A percentile compares a stretch with the other conserved stretches of the same genome.
Conservation (phyloP, 129 eudicot species). For the Helianthus tuberosus region DNA sequence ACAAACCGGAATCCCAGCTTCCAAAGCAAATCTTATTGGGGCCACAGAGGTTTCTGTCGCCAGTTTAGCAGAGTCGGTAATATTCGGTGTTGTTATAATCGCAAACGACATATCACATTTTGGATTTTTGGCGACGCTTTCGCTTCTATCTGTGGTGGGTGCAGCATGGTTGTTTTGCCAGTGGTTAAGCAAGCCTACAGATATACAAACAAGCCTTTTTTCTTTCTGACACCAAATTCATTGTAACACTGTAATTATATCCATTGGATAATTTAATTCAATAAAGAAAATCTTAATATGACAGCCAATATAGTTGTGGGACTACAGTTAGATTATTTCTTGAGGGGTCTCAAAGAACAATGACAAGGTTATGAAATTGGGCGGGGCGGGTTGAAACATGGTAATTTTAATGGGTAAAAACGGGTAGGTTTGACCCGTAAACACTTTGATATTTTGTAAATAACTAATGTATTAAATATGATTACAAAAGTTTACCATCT, state of each 20-base stretch:
- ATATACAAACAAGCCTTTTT: slow-evolving; percentile 72
- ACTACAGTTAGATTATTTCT: neutral
- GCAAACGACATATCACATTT: slow-evolving; percentile 91
- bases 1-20: slow-evolving; percentile 94
- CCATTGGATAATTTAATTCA: slow-evolving; percentile 20
- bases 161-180: slow-evolving; percentile 84
- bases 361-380: neutral
- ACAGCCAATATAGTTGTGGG: slow-evolving; percentile 8
- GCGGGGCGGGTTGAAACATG: neutral
- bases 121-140: slow-evolving; percentile 79
- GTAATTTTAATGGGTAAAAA: neutral
- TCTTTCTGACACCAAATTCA: slow-evolving; percentile 39
- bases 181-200: slow-evolving; percentile 86
- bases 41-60: slow-evolving; percentile 93
- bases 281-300: neutral
- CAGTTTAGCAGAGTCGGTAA: slow-evolving; percentile 86
- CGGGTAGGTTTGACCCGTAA: neutral
- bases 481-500: neutral
- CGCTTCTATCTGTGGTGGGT: slow-evolving; percentile 84
- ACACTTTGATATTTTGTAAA: neutral
- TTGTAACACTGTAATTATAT: slow-evolving; percentile 36
- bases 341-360: neutral
- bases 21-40: slow-evolving; percentile 96
- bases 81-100: slow-evolving; percentile 85
- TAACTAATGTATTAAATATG: neutral